Evolutionary conservation across 192 early-diverging fungal species (phyloP).

Genomic region (Backusella tarrabulga): DNA sequence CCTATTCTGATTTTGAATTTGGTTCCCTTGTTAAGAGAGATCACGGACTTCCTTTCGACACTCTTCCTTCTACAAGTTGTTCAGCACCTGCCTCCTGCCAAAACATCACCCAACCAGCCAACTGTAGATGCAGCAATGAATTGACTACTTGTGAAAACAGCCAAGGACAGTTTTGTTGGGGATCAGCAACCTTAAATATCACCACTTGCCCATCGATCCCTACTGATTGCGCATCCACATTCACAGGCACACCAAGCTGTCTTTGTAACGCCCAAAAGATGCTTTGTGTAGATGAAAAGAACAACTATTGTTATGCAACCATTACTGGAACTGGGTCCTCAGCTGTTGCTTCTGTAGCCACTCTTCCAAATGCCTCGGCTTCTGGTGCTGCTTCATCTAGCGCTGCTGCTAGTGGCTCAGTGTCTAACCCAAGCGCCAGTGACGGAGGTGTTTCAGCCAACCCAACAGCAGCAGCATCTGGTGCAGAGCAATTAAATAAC

Average conservation of each 20-base stretch:
- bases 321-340: conserved; percentile 5
- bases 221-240: not conserved
- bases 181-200: conserved; percentile 8
- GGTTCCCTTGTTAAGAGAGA: conserved; percentile 19
- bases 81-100: not conserved
- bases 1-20: not conserved
- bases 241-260: conserved; percentile 14
- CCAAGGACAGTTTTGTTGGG: conserved; percentile 24
- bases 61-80: conserved; percentile 18
- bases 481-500: not conserved
- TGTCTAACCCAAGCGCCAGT: not conserved
- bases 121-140: conserved; percentile 25
- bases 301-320: conserved; percentile 26
- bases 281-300: conserved; percentile 27
- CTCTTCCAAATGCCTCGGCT: not conserved
- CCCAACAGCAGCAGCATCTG: not conserved
- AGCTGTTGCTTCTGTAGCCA: conserved; percentile 5
- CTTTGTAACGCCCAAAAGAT: conserved; percentile 18
- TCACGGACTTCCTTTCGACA: conserved; percentile 23
- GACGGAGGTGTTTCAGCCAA: not conserved
- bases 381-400: conserved; percentile 8
- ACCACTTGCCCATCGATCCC: conserved; percentile 21
- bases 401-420: not conserved
- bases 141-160: conserved; percentile 16
- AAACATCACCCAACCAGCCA: conserved; percentile 3